These are phyloP conservation scores for Handroanthus guayacan DNA, from an alignment of 257 asterid genomes.

Conservation along the genomic window DNA sequence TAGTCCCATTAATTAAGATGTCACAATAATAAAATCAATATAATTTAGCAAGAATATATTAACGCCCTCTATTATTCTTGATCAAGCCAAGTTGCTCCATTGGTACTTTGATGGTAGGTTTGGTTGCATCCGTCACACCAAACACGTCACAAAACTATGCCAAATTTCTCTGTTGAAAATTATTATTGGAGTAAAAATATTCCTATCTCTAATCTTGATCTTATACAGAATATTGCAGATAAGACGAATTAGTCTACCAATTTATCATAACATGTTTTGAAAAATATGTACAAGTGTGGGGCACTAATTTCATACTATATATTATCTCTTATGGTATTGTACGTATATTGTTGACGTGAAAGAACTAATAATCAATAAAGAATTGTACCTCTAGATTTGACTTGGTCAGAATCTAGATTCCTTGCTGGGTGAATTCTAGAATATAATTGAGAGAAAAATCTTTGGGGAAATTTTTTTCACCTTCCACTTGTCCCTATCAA, in stretches of 20 bases:
- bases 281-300: not conserved
- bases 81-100: no score
- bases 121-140: no score
- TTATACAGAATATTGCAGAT: no score
- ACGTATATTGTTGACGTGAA: not conserved
- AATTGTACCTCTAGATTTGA: not conserved
- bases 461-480: not conserved
- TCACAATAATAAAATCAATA: no score
- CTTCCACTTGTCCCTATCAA: not conserved
- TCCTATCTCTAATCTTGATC: no score
- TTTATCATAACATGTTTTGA: not conserved
- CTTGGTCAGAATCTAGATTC: slow-evolving; percentile 23
- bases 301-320: not conserved
- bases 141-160: no score
- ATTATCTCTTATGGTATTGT: not conserved
- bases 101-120: no score
- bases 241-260: not conserved
- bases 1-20: no score
- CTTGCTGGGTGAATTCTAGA: not conserved
- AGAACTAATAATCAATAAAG: not conserved
- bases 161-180: no score
- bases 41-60: no score
- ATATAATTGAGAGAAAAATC: slow-evolving; percentile 16
- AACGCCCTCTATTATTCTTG: no score
- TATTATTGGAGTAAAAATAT: no score